A percentile compares a stretch with the other conserved stretches of the same genome.
phyloP scores from a whole-genome alignment of 1,284 basidiomycete species.

The Apiotrichum siamense region DNA sequence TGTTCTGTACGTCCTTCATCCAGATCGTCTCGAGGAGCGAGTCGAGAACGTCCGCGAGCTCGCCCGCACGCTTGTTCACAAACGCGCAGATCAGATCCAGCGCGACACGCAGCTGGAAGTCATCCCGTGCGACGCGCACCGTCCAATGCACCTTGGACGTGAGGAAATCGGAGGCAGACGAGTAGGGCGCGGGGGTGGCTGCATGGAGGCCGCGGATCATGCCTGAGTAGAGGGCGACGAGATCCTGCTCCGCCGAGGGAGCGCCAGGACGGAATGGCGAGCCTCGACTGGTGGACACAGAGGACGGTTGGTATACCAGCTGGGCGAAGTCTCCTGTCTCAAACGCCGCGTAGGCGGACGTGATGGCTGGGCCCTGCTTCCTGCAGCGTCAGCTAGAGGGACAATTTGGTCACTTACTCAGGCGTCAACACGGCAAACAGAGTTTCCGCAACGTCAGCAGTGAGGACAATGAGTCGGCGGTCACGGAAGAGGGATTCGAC shows the following conservation, averaged over 20 bases:
- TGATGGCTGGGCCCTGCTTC: constrained; percentile 54
- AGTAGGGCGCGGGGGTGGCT: constrained; percentile 25
- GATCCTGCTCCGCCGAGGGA: constrained; percentile 53
- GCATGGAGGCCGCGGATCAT: constrained; percentile 58
- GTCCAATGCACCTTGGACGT: constrained; percentile 58
- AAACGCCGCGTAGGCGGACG: constrained; percentile 57
- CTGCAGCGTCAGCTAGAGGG: constrained; percentile 36
- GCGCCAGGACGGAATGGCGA: constrained; percentile 4
- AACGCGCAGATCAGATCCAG: constrained; percentile 61
- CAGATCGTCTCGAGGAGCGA: constrained; percentile 49
- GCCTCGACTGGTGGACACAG: constrained; percentile 16
- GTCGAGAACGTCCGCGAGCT: constrained; percentile 52
- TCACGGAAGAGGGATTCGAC: constrained; percentile 53
- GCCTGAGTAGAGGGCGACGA: constrained; percentile 62
- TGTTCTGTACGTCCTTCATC: constrained; percentile 31
- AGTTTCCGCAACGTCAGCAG: constrained; percentile 61
- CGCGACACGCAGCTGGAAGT: constrained; percentile 57
- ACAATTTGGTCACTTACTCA: constrained; percentile 53
- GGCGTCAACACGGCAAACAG: constrained; percentile 59
- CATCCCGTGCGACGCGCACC: constrained; percentile 52
- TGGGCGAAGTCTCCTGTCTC: constrained; percentile 55
- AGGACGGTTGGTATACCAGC: constrained; percentile 53
- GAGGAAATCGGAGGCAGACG: constrained; percentile 50
- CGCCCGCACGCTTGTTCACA: constrained; percentile 66
- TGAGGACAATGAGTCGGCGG: constrained; percentile 59